Evolutionary conservation across 257 asterid species (phyloP).

Genomic region (Solanum clarkiae): DNA sequence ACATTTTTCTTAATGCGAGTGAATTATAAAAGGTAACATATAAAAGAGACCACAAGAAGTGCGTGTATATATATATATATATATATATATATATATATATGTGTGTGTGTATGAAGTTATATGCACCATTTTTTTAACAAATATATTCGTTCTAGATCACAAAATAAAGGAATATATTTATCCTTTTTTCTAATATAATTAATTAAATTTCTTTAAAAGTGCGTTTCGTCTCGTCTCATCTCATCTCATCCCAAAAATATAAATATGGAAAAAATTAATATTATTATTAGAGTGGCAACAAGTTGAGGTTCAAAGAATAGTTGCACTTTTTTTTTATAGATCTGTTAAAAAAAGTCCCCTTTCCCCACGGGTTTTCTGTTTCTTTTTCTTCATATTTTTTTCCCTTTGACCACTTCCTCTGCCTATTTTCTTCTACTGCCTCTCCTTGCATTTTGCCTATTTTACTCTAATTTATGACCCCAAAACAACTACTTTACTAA

Average conservation of each 20-base stretch:
- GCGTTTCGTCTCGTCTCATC: too few species aligned
- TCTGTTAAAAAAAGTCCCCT: conserved; percentile 9
- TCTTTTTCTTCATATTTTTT: neutral
- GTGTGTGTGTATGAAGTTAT: neutral
- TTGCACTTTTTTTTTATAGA: neutral
- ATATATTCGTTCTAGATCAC: fast-evolving
- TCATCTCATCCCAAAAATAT: too few species aligned
- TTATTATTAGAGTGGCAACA: neutral
- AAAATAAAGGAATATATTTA: too few species aligned
- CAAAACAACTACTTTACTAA: conserved; percentile 12
- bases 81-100: too few species aligned
- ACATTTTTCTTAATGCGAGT: too few species aligned
- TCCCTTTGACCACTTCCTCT: conserved; percentile 10
- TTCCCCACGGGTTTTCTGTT: conserved; percentile 31
- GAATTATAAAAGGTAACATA: too few species aligned
- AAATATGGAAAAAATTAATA: too few species aligned
- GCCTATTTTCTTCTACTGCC: neutral
- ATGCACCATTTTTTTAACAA: neutral
- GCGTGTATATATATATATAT: too few species aligned
- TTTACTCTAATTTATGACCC: neutral
- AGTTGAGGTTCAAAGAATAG: conserved; percentile 1
- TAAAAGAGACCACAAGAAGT: too few species aligned
- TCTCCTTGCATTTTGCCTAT: neutral
- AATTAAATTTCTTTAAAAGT: neutral
- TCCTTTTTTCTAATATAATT: too few species aligned